Evolutionary conservation across 2,329 filamentous ascomycete species (phyloP), one percentile per base, ranked within the genome.

Genomic region (Aspergillus sp.): DNA sequence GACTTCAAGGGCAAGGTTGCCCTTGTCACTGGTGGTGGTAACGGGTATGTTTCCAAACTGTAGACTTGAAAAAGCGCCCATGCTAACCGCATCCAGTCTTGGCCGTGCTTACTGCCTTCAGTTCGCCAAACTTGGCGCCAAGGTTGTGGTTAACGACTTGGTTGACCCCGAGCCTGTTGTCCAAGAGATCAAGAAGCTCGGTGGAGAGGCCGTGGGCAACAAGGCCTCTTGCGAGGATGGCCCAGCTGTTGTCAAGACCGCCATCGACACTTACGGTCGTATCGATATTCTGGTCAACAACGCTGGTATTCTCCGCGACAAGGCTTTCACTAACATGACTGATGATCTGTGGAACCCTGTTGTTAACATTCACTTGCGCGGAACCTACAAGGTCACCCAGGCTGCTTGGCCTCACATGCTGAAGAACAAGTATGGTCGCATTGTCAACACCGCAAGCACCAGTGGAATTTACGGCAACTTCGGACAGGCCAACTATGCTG

Each of bases 381-480:
- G 95, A 66, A 99, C 95, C 60, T 99, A 96, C 82, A 96, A 96
- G 81, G 86, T 93, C 64, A 93, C 91, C 72, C 97, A 96, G 85
- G 95, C 95, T 60, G 95, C 95, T 18, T 99, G 93, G 92, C 95
- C 95, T 50, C 90, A 96, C 77, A 90, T 99, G 83, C 83, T 98
- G 52, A 96, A 97, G 84, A 95, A 99, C 78, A 98, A 97, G 83
- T 99, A 97, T 71, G 95, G 95, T 65, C 91, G 95, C 69, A 87
- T 99, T 60, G 83, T 99, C 71, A 99, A 99, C 83, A 99, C 95
- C 48, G 95, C 95, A 41, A 96, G 91, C 36, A 98, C 95, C 48
- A 96, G 90, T 68, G 95, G 95, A 77, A 96, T 99, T 76, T 99
- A 99, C 74, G 95, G 95, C 67, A 99, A 97, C 84, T 99, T 99